phyloP scores from a whole-genome alignment of 306 rosid species.

The Biancaea sappan region DNA sequence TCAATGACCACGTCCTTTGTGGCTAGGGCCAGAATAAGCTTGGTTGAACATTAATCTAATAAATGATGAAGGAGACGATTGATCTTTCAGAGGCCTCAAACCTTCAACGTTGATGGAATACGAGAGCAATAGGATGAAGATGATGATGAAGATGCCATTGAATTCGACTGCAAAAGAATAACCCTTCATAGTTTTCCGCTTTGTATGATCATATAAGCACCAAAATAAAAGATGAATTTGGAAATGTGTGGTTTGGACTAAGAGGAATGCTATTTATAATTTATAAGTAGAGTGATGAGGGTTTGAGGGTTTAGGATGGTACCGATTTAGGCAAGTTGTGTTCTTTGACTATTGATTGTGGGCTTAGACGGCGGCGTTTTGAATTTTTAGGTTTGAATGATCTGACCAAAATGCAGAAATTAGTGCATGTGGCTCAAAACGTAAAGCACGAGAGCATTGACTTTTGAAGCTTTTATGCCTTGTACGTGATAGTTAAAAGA shows the following conservation, averaged over 20 bases:
- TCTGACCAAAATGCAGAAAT: not conserved
- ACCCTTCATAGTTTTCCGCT: conserved; percentile 40
- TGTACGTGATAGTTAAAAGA: conserved; percentile 1
- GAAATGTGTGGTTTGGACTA: conserved; percentile 13
- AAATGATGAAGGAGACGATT: conserved; percentile 27
- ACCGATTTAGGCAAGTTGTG: conserved; percentile 16
- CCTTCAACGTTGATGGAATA: conserved; percentile 46
- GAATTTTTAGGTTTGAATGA: conserved; percentile 12
- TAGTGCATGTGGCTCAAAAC: not conserved
- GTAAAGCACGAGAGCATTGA: not conserved
- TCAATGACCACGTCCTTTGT: conserved; percentile 57
- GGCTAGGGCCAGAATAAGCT: conserved; percentile 54
- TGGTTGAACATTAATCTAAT: conserved; percentile 19
- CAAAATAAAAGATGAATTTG: not conserved
- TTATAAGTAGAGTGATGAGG: not conserved
- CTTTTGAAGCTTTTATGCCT: conserved; percentile 1
- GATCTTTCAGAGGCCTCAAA: conserved; percentile 44
- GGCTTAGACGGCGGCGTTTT: conserved; percentile 21
- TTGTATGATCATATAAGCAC: not conserved
- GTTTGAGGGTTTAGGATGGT: no score
- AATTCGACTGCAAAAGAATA: conserved; percentile 33
- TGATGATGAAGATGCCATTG: conserved; percentile 36
- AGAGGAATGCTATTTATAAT: not conserved
- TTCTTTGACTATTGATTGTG: conserved; percentile 26
- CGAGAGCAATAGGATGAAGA: conserved; percentile 43